Base-by-base conservation (phyloP, 805 yeast species). In the Starmerella roubikii region DNA sequence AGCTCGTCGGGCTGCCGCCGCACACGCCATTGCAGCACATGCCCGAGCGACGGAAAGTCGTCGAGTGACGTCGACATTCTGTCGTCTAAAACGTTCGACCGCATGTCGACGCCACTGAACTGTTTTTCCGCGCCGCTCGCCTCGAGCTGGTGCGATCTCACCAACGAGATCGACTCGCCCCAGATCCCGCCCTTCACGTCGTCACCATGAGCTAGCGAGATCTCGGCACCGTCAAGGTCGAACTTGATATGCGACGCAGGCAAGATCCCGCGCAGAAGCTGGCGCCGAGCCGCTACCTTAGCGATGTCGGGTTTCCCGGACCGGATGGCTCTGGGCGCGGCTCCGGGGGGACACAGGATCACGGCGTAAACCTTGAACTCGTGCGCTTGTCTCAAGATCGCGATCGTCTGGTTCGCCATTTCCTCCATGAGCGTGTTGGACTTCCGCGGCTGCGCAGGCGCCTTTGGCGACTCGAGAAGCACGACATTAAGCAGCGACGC, bases 261-360 rank as follows among this genome's bases (percentile, higher is more conserved):
- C 18, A 91, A 61, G n/a, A 70, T 65, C 2, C 97, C 97, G 47
- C 75, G 79, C 30, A 76, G 65, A 54, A 85, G 85, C 48, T 73
- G 70, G 47, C 76, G 72, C 52, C 77, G 82, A 59, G 81, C 84
- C 52, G 76, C 69, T 79, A 76, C 82, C 50, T 86, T 91, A 0
- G 97, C 97, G 46, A 91, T 79, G 50, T 91, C 97, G 17, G 83
- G 67, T 8, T 95, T 78, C 18, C 94, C 94, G 57, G 82, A 75
- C 49, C 91, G 65, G 52, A 75, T 65, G 24, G 93, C 78, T 53
- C 94, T 72, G 3, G 98, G 95, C 20, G 91, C 63, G 0, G 85
- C 67, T 41, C 82, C 82, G 19, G 81, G 78, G 20, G 83, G 78
- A 1, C 88, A 78, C 2, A 86, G 76, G 45, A 84, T 54, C 2